Evolutionary conservation across 495 filamentous ascomycete genomes (phyloP).

Genomic region (Neurospora terricola): DNA sequence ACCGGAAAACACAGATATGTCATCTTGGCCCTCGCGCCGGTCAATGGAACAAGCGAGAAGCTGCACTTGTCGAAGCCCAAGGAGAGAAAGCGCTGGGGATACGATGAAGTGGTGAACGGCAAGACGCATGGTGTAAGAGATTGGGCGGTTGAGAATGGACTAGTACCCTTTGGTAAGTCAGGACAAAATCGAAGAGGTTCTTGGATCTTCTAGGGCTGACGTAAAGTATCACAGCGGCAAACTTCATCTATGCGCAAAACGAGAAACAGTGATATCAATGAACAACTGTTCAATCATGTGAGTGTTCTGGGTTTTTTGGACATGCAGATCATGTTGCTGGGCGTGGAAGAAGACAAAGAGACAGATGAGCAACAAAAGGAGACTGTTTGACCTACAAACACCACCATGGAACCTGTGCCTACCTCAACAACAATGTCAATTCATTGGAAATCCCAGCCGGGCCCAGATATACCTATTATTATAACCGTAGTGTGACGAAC

Average conservation of each 20-base stretch:
- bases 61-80: constrained; percentile 42
- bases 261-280: constrained; percentile 41
- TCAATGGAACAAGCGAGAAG: constrained; percentile 26
- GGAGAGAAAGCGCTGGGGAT: constrained; percentile 55
- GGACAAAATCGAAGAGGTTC: background rate
- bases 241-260: constrained; percentile 57
- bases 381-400: background rate
- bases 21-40: constrained; percentile 45
- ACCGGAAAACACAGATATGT: constrained; percentile 64
- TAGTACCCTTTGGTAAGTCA: constrained; percentile 50
- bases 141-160: constrained; percentile 53
- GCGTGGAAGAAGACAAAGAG: background rate
- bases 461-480: background rate
- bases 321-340: background rate
- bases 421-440: background rate
- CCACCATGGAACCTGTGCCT: background rate
- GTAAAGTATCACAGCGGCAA: constrained; percentile 36
- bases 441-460: background rate
- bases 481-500: background rate
- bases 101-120: constrained; percentile 20
- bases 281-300: background rate
- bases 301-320: background rate
- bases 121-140: constrained; percentile 47
- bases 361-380: background rate
- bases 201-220: constrained; percentile 1